phyloP scores from a whole-genome alignment of 371 early-diverging fungal species.

The Rhizopus arrhizus region DNA sequence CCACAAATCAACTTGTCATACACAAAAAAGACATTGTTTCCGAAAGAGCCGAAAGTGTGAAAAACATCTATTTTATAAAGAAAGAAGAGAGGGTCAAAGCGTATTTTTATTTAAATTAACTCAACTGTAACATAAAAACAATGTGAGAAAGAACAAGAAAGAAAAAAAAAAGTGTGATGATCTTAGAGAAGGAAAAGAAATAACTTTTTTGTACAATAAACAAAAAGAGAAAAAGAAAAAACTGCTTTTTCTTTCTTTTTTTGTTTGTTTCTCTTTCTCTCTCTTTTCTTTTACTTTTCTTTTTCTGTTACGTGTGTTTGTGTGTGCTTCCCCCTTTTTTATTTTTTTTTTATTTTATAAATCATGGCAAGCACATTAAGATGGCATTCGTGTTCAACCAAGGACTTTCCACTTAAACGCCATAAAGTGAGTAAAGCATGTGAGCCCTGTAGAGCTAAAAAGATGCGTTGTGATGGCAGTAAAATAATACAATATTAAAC shows the following conservation, averaged over 20 bases:
- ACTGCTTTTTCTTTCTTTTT: neutral
- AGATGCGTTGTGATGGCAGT: slow-evolving; percentile 38
- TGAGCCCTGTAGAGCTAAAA: slow-evolving; percentile 32
- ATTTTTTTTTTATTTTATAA: slow-evolving; percentile 4
- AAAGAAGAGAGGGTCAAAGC: slow-evolving; percentile 1
- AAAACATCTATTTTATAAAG: neutral
- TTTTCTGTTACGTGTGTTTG: neutral
- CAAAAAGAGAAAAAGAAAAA: slow-evolving; percentile 1
- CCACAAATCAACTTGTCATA: slow-evolving; percentile 4
- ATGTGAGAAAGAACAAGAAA: neutral
- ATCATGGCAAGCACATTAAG: slow-evolving; percentile 26
- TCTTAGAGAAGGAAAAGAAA: neutral
- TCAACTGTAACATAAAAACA: neutral
- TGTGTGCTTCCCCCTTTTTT: neutral
- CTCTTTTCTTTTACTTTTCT: slow-evolving; percentile 4
- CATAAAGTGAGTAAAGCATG: slow-evolving; percentile 35
- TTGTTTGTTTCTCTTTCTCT: slow-evolving; percentile 1
- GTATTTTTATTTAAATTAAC: neutral
- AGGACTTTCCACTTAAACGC: slow-evolving; percentile 32
- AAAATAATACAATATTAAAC: neutral
- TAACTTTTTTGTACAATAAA: slow-evolving; percentile 1
- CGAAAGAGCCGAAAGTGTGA: neutral
- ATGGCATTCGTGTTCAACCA: slow-evolving; percentile 36
- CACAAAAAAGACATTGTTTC: neutral
- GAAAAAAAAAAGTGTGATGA: too few relatives aligned